Conservation (phyloP, 768 basidiomycete species). For the Jaapia argillacea region DNA sequence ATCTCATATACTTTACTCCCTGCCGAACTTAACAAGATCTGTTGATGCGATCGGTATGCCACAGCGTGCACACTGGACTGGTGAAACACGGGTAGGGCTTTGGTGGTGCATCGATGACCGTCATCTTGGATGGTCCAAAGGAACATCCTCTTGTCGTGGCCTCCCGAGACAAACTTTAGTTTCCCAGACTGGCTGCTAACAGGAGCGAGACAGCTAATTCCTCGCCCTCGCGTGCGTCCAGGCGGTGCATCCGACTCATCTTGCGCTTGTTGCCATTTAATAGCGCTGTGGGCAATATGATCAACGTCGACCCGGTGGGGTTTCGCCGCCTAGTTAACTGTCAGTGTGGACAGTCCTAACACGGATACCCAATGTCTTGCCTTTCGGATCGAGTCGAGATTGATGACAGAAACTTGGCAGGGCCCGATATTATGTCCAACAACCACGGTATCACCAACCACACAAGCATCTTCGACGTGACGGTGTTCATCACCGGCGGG, state of each 20-base stretch:
- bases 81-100: conserved; percentile 18
- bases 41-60: conserved; percentile 25
- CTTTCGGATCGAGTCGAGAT: background rate
- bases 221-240: conserved; percentile 16
- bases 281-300: conserved; percentile 14
- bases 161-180: conserved; percentile 37
- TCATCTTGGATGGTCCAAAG: conserved; percentile 25
- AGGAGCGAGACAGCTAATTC: conserved; percentile 34
- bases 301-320: conserved; percentile 9
- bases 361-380: background rate
- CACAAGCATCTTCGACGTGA: conserved; percentile 37
- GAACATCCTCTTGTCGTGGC: conserved; percentile 33
- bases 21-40: conserved; percentile 25
- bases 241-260: conserved; percentile 15
- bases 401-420: conserved; percentile 3
- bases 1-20: conserved; percentile 24
- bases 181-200: conserved; percentile 18
- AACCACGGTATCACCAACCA: conserved; percentile 29
- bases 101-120: conserved; percentile 5
- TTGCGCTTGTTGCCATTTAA: no score
- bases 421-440: conserved; percentile 25
- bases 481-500: conserved; percentile 25
- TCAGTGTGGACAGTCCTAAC: background rate
- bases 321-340: background rate
- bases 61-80: conserved; percentile 25